Conservation (phyloP, 805 yeast species). For the Nakazawaea ambrosiae region DNA sequence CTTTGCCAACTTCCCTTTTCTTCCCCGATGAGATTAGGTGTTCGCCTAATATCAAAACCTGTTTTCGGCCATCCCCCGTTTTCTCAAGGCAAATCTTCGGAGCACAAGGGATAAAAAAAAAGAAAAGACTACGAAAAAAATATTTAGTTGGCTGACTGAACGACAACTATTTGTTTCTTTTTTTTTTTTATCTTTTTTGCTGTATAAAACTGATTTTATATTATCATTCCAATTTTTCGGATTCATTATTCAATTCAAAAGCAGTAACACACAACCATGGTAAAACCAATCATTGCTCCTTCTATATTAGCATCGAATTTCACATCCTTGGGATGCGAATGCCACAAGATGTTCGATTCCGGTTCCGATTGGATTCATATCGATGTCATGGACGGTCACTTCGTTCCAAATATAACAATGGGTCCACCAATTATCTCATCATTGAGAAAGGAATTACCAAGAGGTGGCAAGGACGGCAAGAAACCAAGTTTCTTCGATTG, state of each 20-base stretch:
- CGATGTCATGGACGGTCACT: constrained; percentile 98
- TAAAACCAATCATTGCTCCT: constrained; percentile 84
- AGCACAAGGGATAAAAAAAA: not conserved
- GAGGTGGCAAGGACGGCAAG: constrained; percentile 39
- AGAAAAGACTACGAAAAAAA: not conserved
- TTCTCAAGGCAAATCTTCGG: too few species aligned
- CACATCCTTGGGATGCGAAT: constrained; percentile 81
- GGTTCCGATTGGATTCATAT: constrained; percentile 97
- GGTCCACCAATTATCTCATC: constrained; percentile 87
- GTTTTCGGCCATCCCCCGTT: too few species aligned
- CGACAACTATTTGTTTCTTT: not conserved
- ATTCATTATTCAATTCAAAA: not conserved
- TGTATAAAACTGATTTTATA: too few species aligned
- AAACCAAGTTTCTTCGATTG: constrained; percentile 69
- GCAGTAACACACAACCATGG: constrained; percentile 37
- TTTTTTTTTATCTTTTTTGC: not conserved
- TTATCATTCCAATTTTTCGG: too few species aligned
- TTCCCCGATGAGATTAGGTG: too few species aligned
- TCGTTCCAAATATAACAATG: constrained; percentile 92
- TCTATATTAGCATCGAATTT: constrained; percentile 91
- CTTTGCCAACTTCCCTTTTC: too few species aligned
- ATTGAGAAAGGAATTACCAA: constrained; percentile 71
- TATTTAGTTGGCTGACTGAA: not conserved
- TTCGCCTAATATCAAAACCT: too few species aligned
- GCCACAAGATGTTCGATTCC: constrained; percentile 69